Percentiles rank a stretch among this genome's conserved stretches.
These are phyloP conservation scores for Sphaerulina vaccinii DNA, from an alignment of 2,329 filamentous ascomycete genomes.

Conservation along the genomic window DNA sequence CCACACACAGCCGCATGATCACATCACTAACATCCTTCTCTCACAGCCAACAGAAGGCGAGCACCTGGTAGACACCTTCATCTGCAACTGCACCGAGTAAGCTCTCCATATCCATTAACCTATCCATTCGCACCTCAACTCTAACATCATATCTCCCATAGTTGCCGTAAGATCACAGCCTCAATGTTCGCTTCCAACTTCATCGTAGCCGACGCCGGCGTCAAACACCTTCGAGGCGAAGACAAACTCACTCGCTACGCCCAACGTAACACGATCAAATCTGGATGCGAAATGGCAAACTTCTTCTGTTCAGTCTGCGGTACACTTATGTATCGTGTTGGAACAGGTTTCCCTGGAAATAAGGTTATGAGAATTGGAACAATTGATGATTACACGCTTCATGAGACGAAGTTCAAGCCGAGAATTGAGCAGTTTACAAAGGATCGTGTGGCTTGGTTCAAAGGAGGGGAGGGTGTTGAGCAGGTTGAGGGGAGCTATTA, in stretches of 20 bases:
- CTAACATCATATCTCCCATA: not conserved
- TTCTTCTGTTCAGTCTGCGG: conserved; percentile 62
- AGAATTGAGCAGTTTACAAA: conserved; percentile 52
- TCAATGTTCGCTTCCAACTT: conserved; percentile 64
- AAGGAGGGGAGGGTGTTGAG: conserved; percentile 11
- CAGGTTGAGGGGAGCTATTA: conserved; percentile 16
- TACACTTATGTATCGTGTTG: conserved; percentile 57
- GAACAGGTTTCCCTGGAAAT: conserved; percentile 43
- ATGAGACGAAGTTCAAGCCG: conserved; percentile 58
- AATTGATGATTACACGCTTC: conserved; percentile 60
- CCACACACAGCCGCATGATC: not conserved
- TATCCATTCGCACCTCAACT: not conserved
- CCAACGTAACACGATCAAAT: conserved; percentile 50
- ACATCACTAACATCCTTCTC: not conserved
- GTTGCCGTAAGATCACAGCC: conserved; percentile 57
- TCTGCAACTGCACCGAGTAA: conserved; percentile 55
- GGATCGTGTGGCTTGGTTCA: conserved; percentile 44
- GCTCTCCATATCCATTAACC: not conserved
- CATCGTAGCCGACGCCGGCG: conserved; percentile 45
- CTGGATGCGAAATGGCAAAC: conserved; percentile 58
- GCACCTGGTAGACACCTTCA: conserved; percentile 51
- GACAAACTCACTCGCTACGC: conserved; percentile 51
- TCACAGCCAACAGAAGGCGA: conserved; percentile 43
- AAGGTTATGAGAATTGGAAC: conserved; percentile 57
- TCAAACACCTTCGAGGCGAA: conserved; percentile 53